phyloP scores from a whole-genome alignment of 257 asterid genomes.

The Salvia rosmarinus region DNA sequence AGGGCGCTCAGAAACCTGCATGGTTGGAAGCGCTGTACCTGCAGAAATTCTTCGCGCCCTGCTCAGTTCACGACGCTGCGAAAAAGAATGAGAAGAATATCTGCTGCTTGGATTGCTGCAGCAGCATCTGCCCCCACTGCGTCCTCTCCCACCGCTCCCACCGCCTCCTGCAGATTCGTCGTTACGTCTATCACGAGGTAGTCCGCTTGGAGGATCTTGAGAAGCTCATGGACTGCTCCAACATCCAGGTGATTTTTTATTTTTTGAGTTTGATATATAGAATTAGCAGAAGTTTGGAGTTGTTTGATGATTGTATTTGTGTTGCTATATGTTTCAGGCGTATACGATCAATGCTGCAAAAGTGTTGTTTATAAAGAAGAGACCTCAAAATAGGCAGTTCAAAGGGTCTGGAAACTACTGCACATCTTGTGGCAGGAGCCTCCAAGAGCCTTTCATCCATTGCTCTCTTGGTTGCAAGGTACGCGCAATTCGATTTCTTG shows the following conservation, averaged over 20 bases:
- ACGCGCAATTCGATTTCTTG: neutral
- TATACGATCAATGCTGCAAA: slow-evolving; percentile 90
- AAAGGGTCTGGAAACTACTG: slow-evolving; percentile 93
- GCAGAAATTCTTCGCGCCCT: slow-evolving; percentile 72
- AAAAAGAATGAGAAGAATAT: slow-evolving; percentile 94
- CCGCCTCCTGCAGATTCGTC: slow-evolving; percentile 88
- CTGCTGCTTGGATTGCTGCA: slow-evolving; percentile 90
- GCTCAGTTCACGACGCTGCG: slow-evolving; percentile 75
- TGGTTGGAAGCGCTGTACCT: slow-evolving; percentile 81
- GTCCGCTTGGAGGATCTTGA: slow-evolving; percentile 90
- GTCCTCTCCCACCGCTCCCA: slow-evolving; percentile 80
- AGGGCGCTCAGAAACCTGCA: slow-evolving; percentile 73
- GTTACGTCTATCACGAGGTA: slow-evolving; percentile 91
- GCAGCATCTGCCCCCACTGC: slow-evolving; percentile 92
- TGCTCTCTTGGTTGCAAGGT: slow-evolving; percentile 99
- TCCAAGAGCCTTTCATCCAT: slow-evolving; percentile 89
- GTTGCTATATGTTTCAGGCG: slow-evolving; percentile 43
- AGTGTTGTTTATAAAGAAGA: slow-evolving; percentile 86
- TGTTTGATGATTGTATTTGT: no score
- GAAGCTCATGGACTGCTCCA: slow-evolving; percentile 85
- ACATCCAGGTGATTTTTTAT: slow-evolving; percentile 69
- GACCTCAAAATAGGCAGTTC: slow-evolving; percentile 92
- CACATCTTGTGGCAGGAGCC: slow-evolving; percentile 90
- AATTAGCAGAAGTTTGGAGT: no score
- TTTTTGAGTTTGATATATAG: no score